Base-by-base conservation (phyloP, 805 yeast species). In the Kodamaea nitidulidarum region DNA sequence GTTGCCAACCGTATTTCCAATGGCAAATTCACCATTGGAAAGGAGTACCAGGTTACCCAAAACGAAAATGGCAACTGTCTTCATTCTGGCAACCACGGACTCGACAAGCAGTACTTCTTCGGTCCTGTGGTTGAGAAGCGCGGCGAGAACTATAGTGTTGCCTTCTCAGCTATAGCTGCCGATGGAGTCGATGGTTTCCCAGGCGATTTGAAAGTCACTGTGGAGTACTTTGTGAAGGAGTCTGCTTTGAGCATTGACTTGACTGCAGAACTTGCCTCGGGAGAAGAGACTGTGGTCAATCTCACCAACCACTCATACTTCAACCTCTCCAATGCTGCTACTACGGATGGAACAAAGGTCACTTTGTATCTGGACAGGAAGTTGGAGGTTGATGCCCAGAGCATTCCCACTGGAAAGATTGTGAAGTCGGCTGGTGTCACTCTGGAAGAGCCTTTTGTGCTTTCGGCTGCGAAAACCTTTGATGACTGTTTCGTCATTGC, bases 241-340 rank as follows among this genome's bases (percentile, higher is more conserved):
- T 52, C 52, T 9, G 51, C 68, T n/a, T 51, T 81, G 41, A 67
- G 60, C 25, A 49, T 76, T 25, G 82, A 78, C 50, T 80, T 69
- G 50, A 65, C 65, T 41, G 70, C 76, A 15, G 49, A 47, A 24
- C 49, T 73, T 36, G 47, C 56, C 15, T 46, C 56, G 7, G 64
- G 55, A n/a, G 61, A 56, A 15, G 61, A 71, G 34, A 78, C 87
- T 4, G 60, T 72, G 18, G 65, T 80, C 30, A 74, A 75, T 47
- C 60, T 81, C 54, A 78, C 85, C 17, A 81, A 80, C 56, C 88
- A 81, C 51, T 58, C 80, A 3, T 80, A 78, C 58, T 81, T 78
- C 68, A 79, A 75, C 52, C 54, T 77, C 32, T 57, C 62, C 38
- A 52, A 49, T 14, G 48, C 51, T 14, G 39, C 43, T 4, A 51